A percentile compares a stretch with the other conserved stretches of the same genome.
phyloP scores from a whole-genome alignment of 768 basidiomycete species.

The Leccinum variicolor region DNA sequence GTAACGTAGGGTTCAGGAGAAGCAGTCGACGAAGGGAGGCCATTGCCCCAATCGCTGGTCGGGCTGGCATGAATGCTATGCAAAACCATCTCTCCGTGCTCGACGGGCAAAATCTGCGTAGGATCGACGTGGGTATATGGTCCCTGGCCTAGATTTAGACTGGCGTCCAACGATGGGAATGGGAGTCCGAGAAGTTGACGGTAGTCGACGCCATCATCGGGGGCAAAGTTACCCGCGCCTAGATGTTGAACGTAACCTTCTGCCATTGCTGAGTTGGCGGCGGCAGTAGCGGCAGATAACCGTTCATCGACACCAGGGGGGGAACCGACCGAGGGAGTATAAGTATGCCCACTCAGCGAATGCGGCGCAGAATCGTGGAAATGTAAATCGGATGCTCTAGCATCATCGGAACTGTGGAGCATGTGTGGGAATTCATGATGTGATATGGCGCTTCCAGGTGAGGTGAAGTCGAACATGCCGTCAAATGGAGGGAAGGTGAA shows the following conservation, averaged over 20 bases:
- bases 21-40: conserved; percentile 64
- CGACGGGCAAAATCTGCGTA: conserved; percentile 70
- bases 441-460: conserved; percentile 30
- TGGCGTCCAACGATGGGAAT: conserved; percentile 52
- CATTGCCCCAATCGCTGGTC: conserved; percentile 80
- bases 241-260: conserved; percentile 67
- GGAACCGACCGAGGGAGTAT: conserved; percentile 36
- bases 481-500: conserved; percentile 72
- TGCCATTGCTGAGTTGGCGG: conserved; percentile 66
- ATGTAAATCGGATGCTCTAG: conserved; percentile 28
- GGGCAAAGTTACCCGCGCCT: conserved; percentile 45
- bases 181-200: conserved; percentile 61
- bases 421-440: conserved; percentile 36
- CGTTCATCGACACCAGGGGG: conserved; percentile 40
- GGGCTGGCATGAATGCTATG: conserved; percentile 69
- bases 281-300: conserved; percentile 61
- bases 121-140: conserved; percentile 87
- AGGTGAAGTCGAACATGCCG: conserved; percentile 52
- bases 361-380: conserved; percentile 32
- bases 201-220: conserved; percentile 65
- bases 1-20: conserved; percentile 73
- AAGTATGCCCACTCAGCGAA: conserved; percentile 29
- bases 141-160: conserved; percentile 37
- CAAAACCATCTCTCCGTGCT: conserved; percentile 40
- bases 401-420: conserved; percentile 26